These are phyloP conservation scores for Stramenopiles sp. DNA, from an alignment of 352 stramenopile genomes.

Conservation along the genomic window DNA sequence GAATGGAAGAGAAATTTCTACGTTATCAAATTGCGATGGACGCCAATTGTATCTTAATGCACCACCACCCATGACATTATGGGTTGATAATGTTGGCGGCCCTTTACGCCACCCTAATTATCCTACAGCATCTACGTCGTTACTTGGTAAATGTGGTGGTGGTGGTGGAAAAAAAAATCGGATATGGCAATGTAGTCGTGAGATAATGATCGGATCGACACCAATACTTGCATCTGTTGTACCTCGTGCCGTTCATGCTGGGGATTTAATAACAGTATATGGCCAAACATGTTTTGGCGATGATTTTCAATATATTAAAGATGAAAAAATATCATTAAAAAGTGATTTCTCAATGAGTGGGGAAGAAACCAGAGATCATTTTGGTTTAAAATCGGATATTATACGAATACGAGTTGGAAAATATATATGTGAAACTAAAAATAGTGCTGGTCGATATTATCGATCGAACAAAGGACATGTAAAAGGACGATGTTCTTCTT, in stretches of 20 bases:
- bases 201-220: not conserved
- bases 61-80: not conserved
- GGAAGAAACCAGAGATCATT: not conserved
- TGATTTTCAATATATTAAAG: not conserved
- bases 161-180: not conserved
- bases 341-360: not conserved
- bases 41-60: not conserved
- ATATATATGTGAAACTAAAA: not conserved
- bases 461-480: not conserved
- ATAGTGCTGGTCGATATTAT: not conserved
- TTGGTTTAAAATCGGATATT: not conserved
- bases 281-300: not conserved
- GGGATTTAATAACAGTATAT: not conserved
- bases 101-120: not conserved
- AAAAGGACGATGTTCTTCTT: not conserved
- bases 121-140: too few relatives aligned
- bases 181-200: not conserved
- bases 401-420: not conserved
- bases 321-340: not conserved
- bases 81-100: not conserved
- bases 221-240: not conserved
- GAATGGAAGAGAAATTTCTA: not conserved
- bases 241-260: not conserved
- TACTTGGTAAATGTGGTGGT: not conserved
- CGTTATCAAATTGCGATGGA: not conserved